Conservation (phyloP, 2,329 filamentous ascomycete species). For the Ophiostoma tasmaniense region DNA sequence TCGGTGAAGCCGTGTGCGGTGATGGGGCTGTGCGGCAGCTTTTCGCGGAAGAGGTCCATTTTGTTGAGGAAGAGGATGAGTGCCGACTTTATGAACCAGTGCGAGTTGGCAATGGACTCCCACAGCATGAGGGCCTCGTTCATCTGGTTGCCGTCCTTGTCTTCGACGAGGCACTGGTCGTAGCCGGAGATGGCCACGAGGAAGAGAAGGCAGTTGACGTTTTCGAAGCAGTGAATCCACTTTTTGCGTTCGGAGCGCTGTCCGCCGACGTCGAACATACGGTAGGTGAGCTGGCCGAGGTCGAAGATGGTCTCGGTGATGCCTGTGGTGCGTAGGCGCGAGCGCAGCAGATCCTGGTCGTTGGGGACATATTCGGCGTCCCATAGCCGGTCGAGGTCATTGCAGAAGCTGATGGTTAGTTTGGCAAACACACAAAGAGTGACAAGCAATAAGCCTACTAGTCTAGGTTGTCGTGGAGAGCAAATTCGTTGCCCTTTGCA, state of each 20-base stretch:
- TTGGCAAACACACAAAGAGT: not conserved
- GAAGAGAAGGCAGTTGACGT: slow-evolving; percentile 85
- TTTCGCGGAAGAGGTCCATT: slow-evolving; percentile 76
- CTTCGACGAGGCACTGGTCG: slow-evolving; percentile 91
- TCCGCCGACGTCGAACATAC: slow-evolving; percentile 96
- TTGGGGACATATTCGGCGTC: slow-evolving; percentile 72
- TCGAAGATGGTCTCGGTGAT: slow-evolving; percentile 96
- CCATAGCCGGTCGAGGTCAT: slow-evolving; percentile 68
- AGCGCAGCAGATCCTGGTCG: slow-evolving; percentile 90
- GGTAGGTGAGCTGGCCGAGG: slow-evolving; percentile 87
- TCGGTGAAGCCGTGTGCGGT: slow-evolving; percentile 68
- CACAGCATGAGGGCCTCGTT: slow-evolving; percentile 81
- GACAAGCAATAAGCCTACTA: slow-evolving; percentile 44
- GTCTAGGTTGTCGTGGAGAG: slow-evolving; percentile 86
- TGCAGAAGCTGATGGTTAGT: slow-evolving; percentile 60
- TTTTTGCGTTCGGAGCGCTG: slow-evolving; percentile 96
- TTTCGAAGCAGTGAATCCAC: slow-evolving; percentile 98
- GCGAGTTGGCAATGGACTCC: slow-evolving; percentile 76
- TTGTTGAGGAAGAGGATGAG: slow-evolving; percentile 83
- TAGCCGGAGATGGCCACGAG: slow-evolving; percentile 93
- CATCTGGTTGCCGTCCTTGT: slow-evolving; percentile 94
- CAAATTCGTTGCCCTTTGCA: slow-evolving; percentile 89
- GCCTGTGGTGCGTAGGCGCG: slow-evolving; percentile 81
- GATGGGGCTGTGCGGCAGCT: slow-evolving; percentile 62
- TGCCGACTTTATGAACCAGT: slow-evolving; percentile 75